phyloP scores from a whole-genome alignment of 306 rosid genomes.

The Ammopiptanthus mongolicus region DNA sequence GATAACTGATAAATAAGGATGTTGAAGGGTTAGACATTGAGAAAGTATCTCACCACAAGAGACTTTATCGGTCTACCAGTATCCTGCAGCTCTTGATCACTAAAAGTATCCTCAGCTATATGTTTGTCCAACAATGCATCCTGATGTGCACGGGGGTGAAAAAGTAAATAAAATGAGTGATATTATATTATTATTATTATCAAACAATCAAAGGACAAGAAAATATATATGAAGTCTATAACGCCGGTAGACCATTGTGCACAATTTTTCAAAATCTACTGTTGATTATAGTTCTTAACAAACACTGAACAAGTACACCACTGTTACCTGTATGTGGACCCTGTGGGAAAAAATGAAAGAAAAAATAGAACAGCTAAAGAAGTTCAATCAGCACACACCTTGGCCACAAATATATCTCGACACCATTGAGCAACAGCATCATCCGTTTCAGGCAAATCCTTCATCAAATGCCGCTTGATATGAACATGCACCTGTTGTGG shows the following conservation, averaged over 20 bases:
- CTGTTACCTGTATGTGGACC: neutral
- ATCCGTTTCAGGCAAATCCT: constrained; percentile 80
- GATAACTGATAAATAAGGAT: neutral
- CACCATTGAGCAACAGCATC: constrained; percentile 97
- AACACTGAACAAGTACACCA: neutral
- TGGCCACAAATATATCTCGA: constrained; percentile 73
- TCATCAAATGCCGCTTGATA: constrained; percentile 82
- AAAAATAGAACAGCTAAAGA: neutral
- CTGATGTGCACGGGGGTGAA: constrained; percentile 28
- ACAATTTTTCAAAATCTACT: neutral
- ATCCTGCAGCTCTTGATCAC: constrained; percentile 54
- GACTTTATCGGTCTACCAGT: constrained; percentile 68
- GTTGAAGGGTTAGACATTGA: neutral
- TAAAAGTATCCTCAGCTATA: constrained; percentile 60
- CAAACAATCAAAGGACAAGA: neutral
- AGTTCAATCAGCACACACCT: constrained; percentile 40
- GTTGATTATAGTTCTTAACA: neutral
- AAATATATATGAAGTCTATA: neutral
- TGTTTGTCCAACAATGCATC: constrained; percentile 87
- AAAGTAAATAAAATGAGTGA: neutral
- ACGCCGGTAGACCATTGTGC: neutral
- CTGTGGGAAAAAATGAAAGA: neutral
- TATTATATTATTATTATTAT: neutral
- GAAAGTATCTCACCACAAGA: constrained; percentile 61
- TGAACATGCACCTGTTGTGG: constrained; percentile 78